Conservation (phyloP, 192 early-diverging fungal species). For the Mortierella antarctica region DNA sequence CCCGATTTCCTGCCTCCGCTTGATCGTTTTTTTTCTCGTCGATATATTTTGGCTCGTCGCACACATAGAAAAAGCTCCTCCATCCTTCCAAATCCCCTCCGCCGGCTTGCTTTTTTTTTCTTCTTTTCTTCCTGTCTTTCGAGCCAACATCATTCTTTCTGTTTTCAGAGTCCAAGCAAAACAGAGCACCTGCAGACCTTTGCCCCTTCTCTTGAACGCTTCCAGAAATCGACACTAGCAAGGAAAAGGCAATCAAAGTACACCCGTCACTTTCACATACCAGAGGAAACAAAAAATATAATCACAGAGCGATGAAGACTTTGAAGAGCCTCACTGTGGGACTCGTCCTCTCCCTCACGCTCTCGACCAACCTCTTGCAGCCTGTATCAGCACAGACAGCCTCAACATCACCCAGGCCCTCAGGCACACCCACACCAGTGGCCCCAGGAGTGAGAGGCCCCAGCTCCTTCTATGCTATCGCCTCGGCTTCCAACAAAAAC, state of each 20-base stretch:
- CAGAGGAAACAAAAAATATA: background rate
- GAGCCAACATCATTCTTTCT: background rate
- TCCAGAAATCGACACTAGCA: conserved; percentile 10
- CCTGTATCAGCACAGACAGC: background rate
- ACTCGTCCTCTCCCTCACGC: conserved; percentile 28
- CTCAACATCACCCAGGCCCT: background rate
- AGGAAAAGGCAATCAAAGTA: conserved; percentile 44
- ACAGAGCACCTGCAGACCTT: background rate
- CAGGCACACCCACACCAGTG: conserved; percentile 2
- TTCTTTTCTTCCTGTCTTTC: background rate
- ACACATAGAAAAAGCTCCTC: too few species aligned
- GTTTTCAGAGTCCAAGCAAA: background rate
- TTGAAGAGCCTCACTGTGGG: conserved; percentile 9
- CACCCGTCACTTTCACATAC: background rate
- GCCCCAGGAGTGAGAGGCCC: background rate
- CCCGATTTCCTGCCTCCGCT: background rate
- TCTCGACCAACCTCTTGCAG: conserved; percentile 15
- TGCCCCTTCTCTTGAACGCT: background rate
- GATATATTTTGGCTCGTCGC: too few species aligned
- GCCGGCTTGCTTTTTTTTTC: background rate
- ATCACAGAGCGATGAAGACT: background rate
- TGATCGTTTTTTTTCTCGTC: too few species aligned
- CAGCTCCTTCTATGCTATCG: conserved; percentile 1
- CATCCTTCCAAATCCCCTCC: too few species aligned
- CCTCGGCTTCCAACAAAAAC: conserved; percentile 16